Evolutionary conservation across 2,329 filamentous ascomycete species (phyloP).

Genomic region (Hymenoscyphus occultus): DNA sequence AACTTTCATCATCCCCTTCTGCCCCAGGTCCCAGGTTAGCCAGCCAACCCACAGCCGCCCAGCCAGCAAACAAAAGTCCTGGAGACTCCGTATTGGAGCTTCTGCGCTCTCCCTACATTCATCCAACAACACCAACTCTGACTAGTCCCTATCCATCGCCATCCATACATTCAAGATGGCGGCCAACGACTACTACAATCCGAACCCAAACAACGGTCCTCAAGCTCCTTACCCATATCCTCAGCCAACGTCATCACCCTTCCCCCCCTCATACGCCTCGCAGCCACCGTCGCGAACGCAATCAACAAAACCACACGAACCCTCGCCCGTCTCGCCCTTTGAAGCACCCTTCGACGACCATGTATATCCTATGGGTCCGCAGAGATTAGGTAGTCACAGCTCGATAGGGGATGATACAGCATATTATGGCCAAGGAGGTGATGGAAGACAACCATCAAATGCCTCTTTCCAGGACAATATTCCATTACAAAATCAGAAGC

Average conservation of each 20-base stretch:
- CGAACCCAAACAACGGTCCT: conserved; percentile 20
- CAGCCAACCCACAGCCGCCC: neutral
- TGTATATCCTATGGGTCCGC: conserved; percentile 51
- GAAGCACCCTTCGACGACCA: conserved; percentile 67
- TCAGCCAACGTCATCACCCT: conserved; percentile 17
- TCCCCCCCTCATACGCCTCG: conserved; percentile 30
- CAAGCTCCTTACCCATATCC: conserved; percentile 16
- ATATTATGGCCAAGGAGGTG: conserved; percentile 51
- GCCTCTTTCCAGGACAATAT: conserved; percentile 49
- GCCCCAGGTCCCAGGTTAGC: neutral
- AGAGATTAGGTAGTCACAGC: conserved; percentile 34
- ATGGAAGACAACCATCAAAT: conserved; percentile 39
- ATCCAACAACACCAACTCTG: neutral
- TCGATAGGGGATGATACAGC: conserved; percentile 52
- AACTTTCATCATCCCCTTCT: conserved; percentile 4
- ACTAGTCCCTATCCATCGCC: neutral
- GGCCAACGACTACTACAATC: conserved; percentile 34
- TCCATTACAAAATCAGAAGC: conserved; percentile 51
- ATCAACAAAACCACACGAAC: conserved; percentile 19
- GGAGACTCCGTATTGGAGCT: neutral
- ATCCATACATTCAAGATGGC: conserved; percentile 24
- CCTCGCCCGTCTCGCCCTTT: conserved; percentile 51
- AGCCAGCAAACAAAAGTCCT: neutral
- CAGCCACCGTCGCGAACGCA: conserved; percentile 25
- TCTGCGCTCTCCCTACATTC: neutral